A percentile compares a stretch with the other conserved stretches of the same genome.
Conservation (phyloP, 177 flowering plant species). For the Tripterygium wilfordii region DNA sequence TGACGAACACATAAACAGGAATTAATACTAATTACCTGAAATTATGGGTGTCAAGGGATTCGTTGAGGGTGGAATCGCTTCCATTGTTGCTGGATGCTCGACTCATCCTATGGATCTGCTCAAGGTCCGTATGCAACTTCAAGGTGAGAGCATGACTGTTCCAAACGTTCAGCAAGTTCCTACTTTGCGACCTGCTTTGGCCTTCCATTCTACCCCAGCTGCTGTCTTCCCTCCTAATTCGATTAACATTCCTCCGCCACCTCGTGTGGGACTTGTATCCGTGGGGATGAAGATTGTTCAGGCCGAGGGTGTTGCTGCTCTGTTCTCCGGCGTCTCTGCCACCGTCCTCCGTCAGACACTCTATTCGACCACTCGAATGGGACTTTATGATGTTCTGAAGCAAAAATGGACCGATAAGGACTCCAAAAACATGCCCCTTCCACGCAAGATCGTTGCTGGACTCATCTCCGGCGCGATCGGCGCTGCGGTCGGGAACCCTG, state of each 20-base stretch:
- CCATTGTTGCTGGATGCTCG: slow-evolving; percentile 69
- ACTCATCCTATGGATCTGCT: slow-evolving; percentile 86
- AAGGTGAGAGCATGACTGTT: slow-evolving; percentile 45
- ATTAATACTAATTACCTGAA: too few relatives aligned
- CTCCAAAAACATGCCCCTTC: slow-evolving; percentile 36
- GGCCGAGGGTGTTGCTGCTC: slow-evolving; percentile 29
- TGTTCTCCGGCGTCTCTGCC: slow-evolving; percentile 43
- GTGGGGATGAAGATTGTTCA: slow-evolving; percentile 27
- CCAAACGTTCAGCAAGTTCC: slow-evolving; percentile 9
- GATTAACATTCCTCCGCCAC: slow-evolving; percentile 20
- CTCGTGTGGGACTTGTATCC: slow-evolving; percentile 36
- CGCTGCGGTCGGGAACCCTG: slow-evolving; percentile 73
- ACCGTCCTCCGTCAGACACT: slow-evolving; percentile 45
- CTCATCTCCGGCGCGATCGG: slow-evolving; percentile 68
- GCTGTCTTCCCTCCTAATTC: neutral
- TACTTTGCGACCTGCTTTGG: slow-evolving; percentile 37
- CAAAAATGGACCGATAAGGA: slow-evolving; percentile 30
- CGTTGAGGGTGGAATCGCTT: slow-evolving; percentile 84
- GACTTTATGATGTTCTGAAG: slow-evolving; percentile 36
- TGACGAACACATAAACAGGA: neutral
- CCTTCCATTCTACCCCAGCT: slow-evolving; percentile 15
- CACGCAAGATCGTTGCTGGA: slow-evolving; percentile 50
- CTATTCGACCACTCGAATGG: slow-evolving; percentile 41
- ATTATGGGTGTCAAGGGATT: slow-evolving; percentile 73
- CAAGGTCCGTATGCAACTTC: slow-evolving; percentile 89